Evolutionary conservation across 768 basidiomycete species (phyloP).

Genomic region (Pleurotus sapidus): DNA sequence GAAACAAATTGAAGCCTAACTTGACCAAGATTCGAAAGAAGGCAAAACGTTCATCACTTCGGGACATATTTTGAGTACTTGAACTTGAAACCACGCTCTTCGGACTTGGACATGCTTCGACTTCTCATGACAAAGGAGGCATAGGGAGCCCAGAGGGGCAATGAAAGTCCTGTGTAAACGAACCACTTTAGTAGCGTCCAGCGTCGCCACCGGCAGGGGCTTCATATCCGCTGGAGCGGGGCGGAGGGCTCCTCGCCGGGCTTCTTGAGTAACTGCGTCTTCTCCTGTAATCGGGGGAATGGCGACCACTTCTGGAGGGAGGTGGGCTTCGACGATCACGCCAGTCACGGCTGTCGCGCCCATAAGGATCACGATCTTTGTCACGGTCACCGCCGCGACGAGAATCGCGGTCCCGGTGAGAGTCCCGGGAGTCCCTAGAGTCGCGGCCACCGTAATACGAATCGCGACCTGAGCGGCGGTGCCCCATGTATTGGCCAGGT

Average conservation of each 20-base stretch:
- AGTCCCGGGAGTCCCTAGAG: constrained; percentile 35
- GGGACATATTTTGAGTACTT: constrained; percentile 31
- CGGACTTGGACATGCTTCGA: constrained; percentile 20
- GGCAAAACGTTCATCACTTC: constrained; percentile 39
- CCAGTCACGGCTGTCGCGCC: constrained; percentile 73
- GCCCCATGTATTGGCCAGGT: constrained; percentile 97
- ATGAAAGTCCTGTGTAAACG: constrained; percentile 6
- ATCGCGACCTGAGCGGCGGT: constrained; percentile 53
- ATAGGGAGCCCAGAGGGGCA: constrained; percentile 11
- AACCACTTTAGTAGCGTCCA: constrained; percentile 32
- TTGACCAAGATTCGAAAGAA: constrained; percentile 40
- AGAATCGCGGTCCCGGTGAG: constrained; percentile 44
- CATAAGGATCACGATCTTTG: constrained; percentile 59
- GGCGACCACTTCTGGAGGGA: constrained; percentile 57
- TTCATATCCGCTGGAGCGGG: constrained; percentile 30
- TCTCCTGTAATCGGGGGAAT: constrained; percentile 75
- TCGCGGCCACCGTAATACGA: constrained; percentile 32
- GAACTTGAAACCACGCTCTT: constrained; percentile 38
- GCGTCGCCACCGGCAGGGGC: constrained; percentile 24
- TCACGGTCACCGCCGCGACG: constrained; percentile 49
- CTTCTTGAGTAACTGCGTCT: constrained; percentile 79
- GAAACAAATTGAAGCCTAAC: constrained; percentile 48
- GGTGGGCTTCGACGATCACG: constrained; percentile 78
- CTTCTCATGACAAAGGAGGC: constrained; percentile 7
- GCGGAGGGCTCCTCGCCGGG: constrained; percentile 70